Evolutionary conservation across 1,284 basidiomycete species (phyloP).

Genomic region (Grifola frondosa): DNA sequence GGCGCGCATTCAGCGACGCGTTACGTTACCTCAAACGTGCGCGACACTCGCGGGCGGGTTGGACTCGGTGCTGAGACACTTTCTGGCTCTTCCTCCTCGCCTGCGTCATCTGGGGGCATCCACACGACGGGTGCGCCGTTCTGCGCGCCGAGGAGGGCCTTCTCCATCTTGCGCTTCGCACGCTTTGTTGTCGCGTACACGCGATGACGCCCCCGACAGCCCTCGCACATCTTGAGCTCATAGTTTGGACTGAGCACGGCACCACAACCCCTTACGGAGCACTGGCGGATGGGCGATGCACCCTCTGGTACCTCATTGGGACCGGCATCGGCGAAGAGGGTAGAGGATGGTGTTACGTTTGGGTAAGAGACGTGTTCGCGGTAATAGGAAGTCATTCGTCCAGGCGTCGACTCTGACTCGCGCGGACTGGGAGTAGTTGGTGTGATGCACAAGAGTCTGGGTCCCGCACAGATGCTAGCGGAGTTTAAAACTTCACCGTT

Average conservation of each 20-base stretch:
- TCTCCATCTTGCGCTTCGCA: constrained; percentile 51
- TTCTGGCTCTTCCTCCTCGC: constrained; percentile 10
- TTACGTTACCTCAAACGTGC: constrained; percentile 8
- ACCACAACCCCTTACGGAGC: constrained; percentile 35
- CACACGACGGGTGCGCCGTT: constrained; percentile 28
- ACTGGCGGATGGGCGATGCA: constrained; percentile 12
- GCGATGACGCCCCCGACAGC: constrained; percentile 50
- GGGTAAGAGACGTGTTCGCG: constrained; percentile 22
- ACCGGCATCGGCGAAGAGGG: constrained; percentile 6
- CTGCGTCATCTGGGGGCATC: constrained; percentile 28
- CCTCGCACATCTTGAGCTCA: constrained; percentile 52
- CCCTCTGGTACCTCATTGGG: constrained; percentile 1
- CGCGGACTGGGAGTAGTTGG: background rate
- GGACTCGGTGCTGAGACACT: background rate
- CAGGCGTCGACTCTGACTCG: constrained; percentile 11
- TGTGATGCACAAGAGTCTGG: background rate
- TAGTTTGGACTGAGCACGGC: constrained; percentile 27
- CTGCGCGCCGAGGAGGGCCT: constrained; percentile 38
- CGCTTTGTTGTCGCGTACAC: constrained; percentile 53
- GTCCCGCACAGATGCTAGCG: too few relatives aligned
- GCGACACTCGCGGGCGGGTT: constrained; percentile 12
- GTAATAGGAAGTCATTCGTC: constrained; percentile 21
- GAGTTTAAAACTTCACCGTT: background rate
- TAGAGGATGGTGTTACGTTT: constrained; percentile 12
- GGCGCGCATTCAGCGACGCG: background rate